Percentiles rank a stretch among this genome's conserved stretches.
Evolutionary conservation across 192 early-diverging fungal species (phyloP).

Genomic region (Backusella luteola): DNA sequence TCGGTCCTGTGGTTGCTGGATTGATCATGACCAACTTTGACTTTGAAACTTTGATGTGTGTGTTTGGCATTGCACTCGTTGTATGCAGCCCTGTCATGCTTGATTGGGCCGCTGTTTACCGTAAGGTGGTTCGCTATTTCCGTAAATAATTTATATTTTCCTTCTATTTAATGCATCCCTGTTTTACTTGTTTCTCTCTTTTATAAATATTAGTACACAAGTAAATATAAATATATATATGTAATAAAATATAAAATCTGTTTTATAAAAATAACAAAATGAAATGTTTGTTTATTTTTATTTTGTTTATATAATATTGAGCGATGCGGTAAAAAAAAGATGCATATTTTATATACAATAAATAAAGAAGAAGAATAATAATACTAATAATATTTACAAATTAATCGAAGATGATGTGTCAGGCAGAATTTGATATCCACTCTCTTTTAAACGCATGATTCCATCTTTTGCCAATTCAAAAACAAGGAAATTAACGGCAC

Average conservation of each 20-base stretch:
- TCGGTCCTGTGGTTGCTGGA: conserved; percentile 67
- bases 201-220: background rate
- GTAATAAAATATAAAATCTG: background rate
- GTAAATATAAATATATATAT: background rate
- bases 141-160: background rate
- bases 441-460: conserved; percentile 21
- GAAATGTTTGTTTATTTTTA: background rate
- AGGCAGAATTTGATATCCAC: background rate
- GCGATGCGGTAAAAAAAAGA: background rate
- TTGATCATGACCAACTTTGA: conserved; percentile 19
- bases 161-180: background rate
- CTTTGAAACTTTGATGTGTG: conserved; percentile 24
- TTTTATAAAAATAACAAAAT: background rate
- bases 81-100: conserved; percentile 30
- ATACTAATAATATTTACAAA: background rate
- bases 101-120: conserved; percentile 15
- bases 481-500: conserved; percentile 85
- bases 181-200: background rate
- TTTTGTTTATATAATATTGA: background rate
- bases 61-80: conserved; percentile 10
- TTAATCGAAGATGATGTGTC: background rate
- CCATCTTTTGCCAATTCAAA: conserved; percentile 60
- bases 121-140: background rate
- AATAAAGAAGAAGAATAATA: background rate
- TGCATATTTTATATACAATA: background rate